Base-by-base conservation (phyloP, 805 yeast genomes). In the Ogataea wickerhamii region DNA sequence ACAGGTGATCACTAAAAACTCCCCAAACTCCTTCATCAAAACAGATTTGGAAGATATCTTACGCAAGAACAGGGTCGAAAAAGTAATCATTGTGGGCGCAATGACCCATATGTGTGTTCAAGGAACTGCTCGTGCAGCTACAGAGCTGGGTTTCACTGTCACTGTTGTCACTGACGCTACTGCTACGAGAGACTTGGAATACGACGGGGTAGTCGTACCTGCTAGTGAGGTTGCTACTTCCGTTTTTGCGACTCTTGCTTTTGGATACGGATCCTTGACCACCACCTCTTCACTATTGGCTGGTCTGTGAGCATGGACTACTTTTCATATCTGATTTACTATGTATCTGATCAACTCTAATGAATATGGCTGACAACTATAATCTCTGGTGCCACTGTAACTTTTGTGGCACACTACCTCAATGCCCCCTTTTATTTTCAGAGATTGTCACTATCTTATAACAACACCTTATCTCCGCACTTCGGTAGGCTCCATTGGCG, bases 101-200 rank as follows among this genome's bases (percentile, higher is more conserved):
- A 38, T 38, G 41, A 28, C 36, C 3, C 41, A 38, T 18, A 32
- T 28, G 14, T 38, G 41, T 28, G 28, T 38, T 5, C 41, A 38
- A 21, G 41, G 41, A 7, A 38, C 41, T 5, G 24, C 18, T 12
- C 33, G 41, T 20, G 37, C 33, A 3, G 37, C 41, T 10, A 5
- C 22, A 12, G 41, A 38, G 23, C 33, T 38, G 8, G 41, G 41
- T 3, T 38, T 21, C 29, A 16, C 18, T n/a, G 17, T 24, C 5
- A 38, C 41, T 5, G 33, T 38, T n/a, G 34, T 38, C 5, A 16
- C 33, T 4, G 41, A 38, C n/a, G 41, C 41, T 3, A 34, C 36
- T 26, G 41, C 41, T 2, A 32, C 41, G 4, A 32, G 36, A 16
- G 37, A 32, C 14, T 18, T 38, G 22, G 37, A 38, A 21, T 38